Base-by-base conservation (phyloP, 2,329 filamentous ascomycete species). In the Talaromyces amestolkiae region DNA sequence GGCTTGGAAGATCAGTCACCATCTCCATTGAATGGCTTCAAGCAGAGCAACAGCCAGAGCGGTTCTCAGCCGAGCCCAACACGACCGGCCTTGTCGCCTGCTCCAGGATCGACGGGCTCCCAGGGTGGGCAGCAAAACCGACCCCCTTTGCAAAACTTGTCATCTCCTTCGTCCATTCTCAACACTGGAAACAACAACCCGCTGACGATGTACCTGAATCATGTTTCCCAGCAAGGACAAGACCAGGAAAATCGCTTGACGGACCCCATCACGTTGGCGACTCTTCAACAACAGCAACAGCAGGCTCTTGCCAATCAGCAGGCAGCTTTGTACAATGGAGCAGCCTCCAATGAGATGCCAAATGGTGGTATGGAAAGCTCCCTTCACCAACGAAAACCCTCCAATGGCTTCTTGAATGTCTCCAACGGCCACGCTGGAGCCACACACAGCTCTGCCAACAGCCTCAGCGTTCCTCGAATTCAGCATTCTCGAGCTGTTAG, bases 121-220 rank as follows among this genome's bases (percentile, higher is more conserved):
- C 77, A 83, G 64, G 88, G 87, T 67, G 86, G 87, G 68, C 73
- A 84, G 80, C 64, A 66, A 35, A 73, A 85, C 82, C 69, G 87
- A 80, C 67, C 88, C 81, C 79, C 88, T 73, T 79, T 89, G 73
- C 79, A 88, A 70, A 74, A 72, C 7, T 70, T 77, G 13, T 73
- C 76, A 5, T 89, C 87, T 27, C 86, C 90, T 0, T 89, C 90
- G 1, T 86, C 88, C 22, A 86, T 96, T 66, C 87, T 97, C 77
- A 95, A 93, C 77, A 88, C 87, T 61, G 90, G 87, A 63, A 83
- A 84, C 73, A 94, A 88, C 82, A 97, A 97, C 77, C 94, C 94
- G 0, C 79, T 98, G 76, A 97, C 93, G 27, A 88, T 97, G 87
- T 98, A 97, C 76, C 85, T 97, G 66, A 94, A 89, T 78, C 92